phyloP scores from a whole-genome alignment of 1,284 basidiomycete species.

The Apiotrichum porosum region DNA sequence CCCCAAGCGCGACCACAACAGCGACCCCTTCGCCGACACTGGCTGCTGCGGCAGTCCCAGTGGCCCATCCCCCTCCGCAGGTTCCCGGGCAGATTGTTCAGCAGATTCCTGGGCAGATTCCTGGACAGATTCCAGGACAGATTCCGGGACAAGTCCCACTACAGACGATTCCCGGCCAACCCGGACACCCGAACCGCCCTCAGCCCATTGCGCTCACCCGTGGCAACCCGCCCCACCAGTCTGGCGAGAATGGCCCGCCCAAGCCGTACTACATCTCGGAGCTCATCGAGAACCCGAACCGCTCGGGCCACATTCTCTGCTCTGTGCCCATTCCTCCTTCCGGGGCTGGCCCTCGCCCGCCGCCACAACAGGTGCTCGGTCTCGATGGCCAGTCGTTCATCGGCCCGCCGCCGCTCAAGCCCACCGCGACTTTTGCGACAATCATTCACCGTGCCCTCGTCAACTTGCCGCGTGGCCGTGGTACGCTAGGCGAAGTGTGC shows the following conservation, averaged over 20 bases:
- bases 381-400: conserved; percentile 47
- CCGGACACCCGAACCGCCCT: not conserved
- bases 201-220: conserved; percentile 9
- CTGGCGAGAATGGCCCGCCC: conserved; percentile 21
- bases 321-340: conserved; percentile 46
- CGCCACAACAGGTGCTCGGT: conserved; percentile 42
- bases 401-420: conserved; percentile 47
- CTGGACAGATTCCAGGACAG: too few species aligned
- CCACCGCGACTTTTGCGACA: conserved; percentile 46
- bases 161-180: not conserved
- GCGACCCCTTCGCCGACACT: not conserved
- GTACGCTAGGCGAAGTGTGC: conserved; percentile 86
- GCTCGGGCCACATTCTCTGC: conserved; percentile 44
- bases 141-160: too few species aligned
- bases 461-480: conserved; percentile 59
- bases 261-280: conserved; percentile 43
- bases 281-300: conserved; percentile 38
- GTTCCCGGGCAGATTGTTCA: too few species aligned
- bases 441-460: conserved; percentile 47
- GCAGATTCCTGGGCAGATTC: too few species aligned
- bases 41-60: too few species aligned
- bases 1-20: too few species aligned
- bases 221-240: conserved; percentile 4
- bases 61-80: too few species aligned
- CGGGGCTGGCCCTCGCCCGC: conserved; percentile 43